Evolutionary conservation across 73 alveolate species (phyloP).

Genomic region (Blepharisma stoltei): DNA sequence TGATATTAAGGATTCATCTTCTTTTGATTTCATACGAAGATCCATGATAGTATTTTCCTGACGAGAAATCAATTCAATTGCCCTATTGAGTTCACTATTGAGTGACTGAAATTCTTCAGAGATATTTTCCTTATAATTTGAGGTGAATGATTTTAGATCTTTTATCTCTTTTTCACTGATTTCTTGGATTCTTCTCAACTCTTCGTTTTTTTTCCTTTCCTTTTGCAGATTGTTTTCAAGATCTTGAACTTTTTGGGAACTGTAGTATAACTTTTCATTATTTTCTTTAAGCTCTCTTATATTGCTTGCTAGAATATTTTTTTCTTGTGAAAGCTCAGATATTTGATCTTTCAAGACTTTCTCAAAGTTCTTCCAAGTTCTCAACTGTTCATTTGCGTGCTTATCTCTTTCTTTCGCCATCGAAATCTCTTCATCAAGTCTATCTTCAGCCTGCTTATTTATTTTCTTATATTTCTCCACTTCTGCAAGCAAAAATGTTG

Average conservation of each 20-base stretch:
- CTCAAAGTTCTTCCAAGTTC: background rate
- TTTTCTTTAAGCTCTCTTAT: background rate
- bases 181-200: too few relatives aligned
- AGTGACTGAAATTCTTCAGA: too few relatives aligned
- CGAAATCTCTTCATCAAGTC: background rate
- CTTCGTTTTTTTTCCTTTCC: too few relatives aligned
- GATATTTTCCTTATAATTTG: too few relatives aligned
- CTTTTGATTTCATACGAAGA: too few relatives aligned
- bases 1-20: too few relatives aligned
- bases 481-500: too few relatives aligned
- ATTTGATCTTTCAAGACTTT: constrained; percentile 23
- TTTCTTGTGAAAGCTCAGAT: background rate
- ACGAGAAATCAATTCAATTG: too few relatives aligned
- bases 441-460: background rate
- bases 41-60: too few relatives aligned
- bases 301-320: background rate
- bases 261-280: background rate
- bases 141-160: too few relatives aligned
- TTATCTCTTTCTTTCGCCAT: constrained; percentile 3
- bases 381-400: background rate
- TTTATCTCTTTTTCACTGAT: too few relatives aligned
- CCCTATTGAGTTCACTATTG: too few relatives aligned
- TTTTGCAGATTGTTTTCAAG: background rate
- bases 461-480: background rate
- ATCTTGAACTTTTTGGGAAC: background rate